Conservation (phyloP, 148 eudicot genomes). For the Camellia sinensis region DNA sequence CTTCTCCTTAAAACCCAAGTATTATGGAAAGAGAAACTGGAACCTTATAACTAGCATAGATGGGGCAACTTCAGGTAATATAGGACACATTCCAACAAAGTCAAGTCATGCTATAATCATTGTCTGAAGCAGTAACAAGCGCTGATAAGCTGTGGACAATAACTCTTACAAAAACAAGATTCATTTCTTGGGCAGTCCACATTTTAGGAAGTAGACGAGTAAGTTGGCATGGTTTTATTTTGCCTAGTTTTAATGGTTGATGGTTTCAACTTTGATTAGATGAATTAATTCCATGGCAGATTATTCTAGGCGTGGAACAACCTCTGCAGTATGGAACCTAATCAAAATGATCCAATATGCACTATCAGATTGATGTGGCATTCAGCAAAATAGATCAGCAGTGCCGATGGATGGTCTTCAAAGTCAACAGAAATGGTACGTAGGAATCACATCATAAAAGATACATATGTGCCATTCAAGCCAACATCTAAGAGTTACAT, state of each 20-base stretch:
- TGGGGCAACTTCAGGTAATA: too few species aligned
- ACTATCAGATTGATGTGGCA: neutral
- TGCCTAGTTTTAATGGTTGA: neutral
- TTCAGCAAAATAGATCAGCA: neutral
- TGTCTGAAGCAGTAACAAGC: neutral
- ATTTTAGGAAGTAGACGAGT: too few species aligned
- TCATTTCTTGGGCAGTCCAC: too few species aligned
- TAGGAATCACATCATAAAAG: neutral
- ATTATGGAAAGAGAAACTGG: too few species aligned
- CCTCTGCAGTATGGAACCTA: neutral
- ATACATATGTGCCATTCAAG: neutral
- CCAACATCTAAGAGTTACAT: constrained; percentile 17
- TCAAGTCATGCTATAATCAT: neutral
- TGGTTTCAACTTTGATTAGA: neutral
- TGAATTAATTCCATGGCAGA: neutral
- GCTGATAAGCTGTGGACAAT: too few species aligned
- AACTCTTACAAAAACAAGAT: too few species aligned
- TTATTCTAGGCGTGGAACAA: neutral
- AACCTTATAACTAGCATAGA: too few species aligned
- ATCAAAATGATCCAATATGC: neutral
- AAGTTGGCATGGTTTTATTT: neutral
- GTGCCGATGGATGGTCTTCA: neutral
- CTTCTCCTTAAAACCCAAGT: too few species aligned
- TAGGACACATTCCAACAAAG: neutral
- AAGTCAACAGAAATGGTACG: neutral